Conservation (phyloP, 2,329 filamentous ascomycete genomes). For the Metarhizium brunneum region DNA sequence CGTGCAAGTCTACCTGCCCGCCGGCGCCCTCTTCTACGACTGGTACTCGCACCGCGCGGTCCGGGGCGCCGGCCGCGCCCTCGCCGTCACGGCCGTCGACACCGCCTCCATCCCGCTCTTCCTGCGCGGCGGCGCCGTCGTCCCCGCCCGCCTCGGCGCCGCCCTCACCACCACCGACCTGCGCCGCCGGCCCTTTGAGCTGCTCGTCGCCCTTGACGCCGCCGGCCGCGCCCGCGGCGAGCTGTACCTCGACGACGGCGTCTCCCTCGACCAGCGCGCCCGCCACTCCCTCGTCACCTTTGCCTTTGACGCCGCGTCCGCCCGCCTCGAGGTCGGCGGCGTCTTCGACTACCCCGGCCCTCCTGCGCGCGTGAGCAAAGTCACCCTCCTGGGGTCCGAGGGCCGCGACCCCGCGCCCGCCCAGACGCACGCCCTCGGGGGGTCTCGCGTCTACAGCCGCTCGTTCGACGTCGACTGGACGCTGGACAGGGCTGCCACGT, state of each 20-base stretch:
- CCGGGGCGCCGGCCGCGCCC: slow-evolving; percentile 27
- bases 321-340: slow-evolving; percentile 41
- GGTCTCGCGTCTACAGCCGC: slow-evolving; percentile 10
- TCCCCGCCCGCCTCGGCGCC: slow-evolving; percentile 47
- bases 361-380: slow-evolving; percentile 31
- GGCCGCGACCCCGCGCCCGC: background rate
- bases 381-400: slow-evolving; percentile 38
- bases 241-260: slow-evolving; percentile 73
- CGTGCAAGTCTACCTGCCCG: slow-evolving; percentile 39
- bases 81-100: slow-evolving; percentile 26
- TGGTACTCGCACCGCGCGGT: slow-evolving; percentile 38
- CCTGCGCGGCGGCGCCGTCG: slow-evolving; percentile 54
- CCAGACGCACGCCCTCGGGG: slow-evolving; percentile 2
- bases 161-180: slow-evolving; percentile 57
- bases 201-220: slow-evolving; percentile 56
- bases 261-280: slow-evolving; percentile 48
- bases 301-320: slow-evolving; percentile 35
- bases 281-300: slow-evolving; percentile 50
- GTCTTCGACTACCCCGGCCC: slow-evolving; percentile 41
- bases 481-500: slow-evolving; percentile 11
- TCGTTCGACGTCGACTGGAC: slow-evolving; percentile 13
- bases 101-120: slow-evolving; percentile 53
- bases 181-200: slow-evolving; percentile 56
- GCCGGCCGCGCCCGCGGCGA: slow-evolving; percentile 56
- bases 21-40: slow-evolving; percentile 38